Base-by-base conservation (phyloP, 352 stramenopile species). In the Phytopythium boreale region DNA sequence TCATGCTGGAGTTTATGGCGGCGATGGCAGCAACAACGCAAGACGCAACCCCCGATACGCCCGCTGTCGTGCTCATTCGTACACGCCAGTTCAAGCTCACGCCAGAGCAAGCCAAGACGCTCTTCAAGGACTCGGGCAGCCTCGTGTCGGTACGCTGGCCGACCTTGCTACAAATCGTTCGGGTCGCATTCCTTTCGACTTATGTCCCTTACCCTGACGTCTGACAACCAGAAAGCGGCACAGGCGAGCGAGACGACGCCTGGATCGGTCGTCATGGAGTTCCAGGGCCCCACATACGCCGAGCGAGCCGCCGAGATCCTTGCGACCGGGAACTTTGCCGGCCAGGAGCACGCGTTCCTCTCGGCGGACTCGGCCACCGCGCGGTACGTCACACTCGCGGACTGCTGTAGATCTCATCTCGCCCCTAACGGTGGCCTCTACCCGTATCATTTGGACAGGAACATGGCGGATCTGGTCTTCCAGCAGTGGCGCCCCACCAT, bases 211-310 rank as follows among this genome's bases (percentile, higher is more conserved):
- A 22, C 12, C 19, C 47, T n/a, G n/a, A 26, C 36, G 47, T 19
- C 5, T n/a, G 22, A 15, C 37, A 4, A 34, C 15, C 27, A 89
- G 76, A 76, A 74, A 74, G 66, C 78, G 4, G 49, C 61, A 0
- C 59, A 79, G 11, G 64, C 76, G 26, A 58, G 66, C 2, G 71
- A 74, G 39, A 67, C 46, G 15, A 74, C 72, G 0, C 20, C 53
- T 5, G 81, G 77, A 2, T 90, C 79, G 1, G 74, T 90, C 19
- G 53, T 79, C 52, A 80, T 90, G 75, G 81, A 90, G 62, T 88
- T 87, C 29, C 79, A 88, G 31, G 77, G 81, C 0, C 10, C 51
- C 0, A 26, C 57, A 3, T 68, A 69, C 53, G 71, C 71, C 6
- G 43, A 61, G 12, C 65, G 74, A 22, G 61, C 68, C 7, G 53